Evolutionary conservation across 768 basidiomycete species (phyloP).

Genomic region (Dentipellis fragilis): DNA sequence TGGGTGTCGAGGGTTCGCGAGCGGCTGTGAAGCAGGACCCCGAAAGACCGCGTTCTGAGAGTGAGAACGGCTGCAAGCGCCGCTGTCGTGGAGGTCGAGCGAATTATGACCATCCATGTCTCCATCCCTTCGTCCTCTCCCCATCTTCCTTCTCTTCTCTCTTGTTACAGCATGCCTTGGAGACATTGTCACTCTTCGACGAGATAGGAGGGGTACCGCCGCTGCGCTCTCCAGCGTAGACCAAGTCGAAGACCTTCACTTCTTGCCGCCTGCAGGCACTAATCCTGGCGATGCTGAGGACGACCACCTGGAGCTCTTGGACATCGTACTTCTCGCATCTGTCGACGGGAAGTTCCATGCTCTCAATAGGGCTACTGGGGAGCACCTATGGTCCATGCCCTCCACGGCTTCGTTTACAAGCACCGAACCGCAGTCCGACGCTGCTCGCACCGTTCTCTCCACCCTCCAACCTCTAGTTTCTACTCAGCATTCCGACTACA

Average conservation of each 20-base stretch:
- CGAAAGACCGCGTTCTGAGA: too few relatives aligned
- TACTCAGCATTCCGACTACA: conserved; percentile 50
- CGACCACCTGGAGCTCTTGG: conserved; percentile 54
- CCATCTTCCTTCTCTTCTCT: conserved; percentile 10
- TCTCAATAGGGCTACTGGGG: conserved; percentile 77
- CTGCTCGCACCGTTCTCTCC: conserved; percentile 25
- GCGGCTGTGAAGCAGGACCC: too few relatives aligned
- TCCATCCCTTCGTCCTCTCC: conserved; percentile 6
- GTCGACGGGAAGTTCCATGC: conserved; percentile 95
- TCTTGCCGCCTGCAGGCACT: conserved; percentile 10
- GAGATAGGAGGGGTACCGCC: conserved; percentile 6
- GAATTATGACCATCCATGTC: conserved; percentile 11
- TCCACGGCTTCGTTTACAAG: conserved; percentile 35
- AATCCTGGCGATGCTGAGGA: conserved; percentile 4
- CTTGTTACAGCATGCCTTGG: conserved; percentile 17
- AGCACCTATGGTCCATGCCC: conserved; percentile 82
- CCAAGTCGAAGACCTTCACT: conserved; percentile 6
- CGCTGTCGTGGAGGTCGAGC: not conserved
- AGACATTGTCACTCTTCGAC: conserved; percentile 17
- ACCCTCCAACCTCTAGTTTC: conserved; percentile 65
- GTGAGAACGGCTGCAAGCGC: too few relatives aligned
- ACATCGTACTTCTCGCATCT: conserved; percentile 83
- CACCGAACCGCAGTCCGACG: conserved; percentile 16
- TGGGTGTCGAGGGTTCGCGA: too few relatives aligned
- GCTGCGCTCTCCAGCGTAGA: conserved; percentile 1